Evolutionary conservation across 306 rosid species (phyloP), one percentile per base, ranked within the genome.

Genomic region (Albizia julibrissin): DNA sequence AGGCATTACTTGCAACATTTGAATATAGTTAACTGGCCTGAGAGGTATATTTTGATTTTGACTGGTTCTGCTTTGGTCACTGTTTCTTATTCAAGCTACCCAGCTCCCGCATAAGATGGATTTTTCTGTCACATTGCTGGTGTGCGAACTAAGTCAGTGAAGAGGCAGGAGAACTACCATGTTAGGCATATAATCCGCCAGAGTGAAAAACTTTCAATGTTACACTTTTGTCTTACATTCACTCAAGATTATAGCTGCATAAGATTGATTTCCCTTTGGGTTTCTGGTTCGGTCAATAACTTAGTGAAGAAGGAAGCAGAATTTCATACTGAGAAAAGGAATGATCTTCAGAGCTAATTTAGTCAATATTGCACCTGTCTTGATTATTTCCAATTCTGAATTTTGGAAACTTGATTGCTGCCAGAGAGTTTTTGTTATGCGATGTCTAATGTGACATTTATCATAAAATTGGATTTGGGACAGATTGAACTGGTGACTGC

Each of bases 1-100:
- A 74, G 86, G 77, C 47, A 18, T 70, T 69, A 34, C 50, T 81
- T 79, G 86, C 65, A 74, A 43, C 77, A 33, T 79, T 46, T 79
- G 84, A 67, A 74, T 78, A 73, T 80, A 72, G n/a, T 86, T 69
- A 37, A 69, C 43, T 59, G 87, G 78, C 79, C 84, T 83, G 83
- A 81, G 82, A 66, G 79, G 72, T 78, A 21, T 56, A 56, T 80
- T 78, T 81, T 85, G 82, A 61, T 66, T 72, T 82, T 85, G 69
- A 78, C 49, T 22, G 49, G 82, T 61, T 69, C 76, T 75, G 75
- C 80, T 80, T 69, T 80, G 80, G 22, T 83, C 75, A 47, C 75
- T 75, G 4, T 79, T 79, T 74, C 79, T 74, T 81, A 72, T 34
- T 72, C 70, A 77, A 69, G 80, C 78, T 79, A 74, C 77, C 44